Evolutionary conservation across 2,329 filamentous ascomycete species (phyloP), one percentile per base, ranked within the genome.

Genomic region (Pseudocercospora cruenta): DNA sequence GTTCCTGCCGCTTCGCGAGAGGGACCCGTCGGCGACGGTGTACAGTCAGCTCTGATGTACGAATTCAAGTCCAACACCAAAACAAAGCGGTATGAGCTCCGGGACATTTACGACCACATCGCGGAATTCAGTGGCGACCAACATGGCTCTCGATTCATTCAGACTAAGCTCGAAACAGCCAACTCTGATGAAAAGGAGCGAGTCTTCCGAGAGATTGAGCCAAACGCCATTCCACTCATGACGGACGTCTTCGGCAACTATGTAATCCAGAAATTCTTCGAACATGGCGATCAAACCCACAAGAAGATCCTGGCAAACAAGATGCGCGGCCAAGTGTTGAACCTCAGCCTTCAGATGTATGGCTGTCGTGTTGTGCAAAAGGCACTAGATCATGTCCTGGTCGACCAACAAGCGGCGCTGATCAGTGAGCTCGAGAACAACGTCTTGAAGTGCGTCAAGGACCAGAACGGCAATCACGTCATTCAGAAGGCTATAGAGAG

Each of bases 201-300:
- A 63, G 87, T 98, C 0, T 98, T 97, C 82, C 84, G 86, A 0
- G 95, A 98, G 78, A 93, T 99, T 54, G 87, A 91, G 72, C 87
- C 89, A 0, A 95, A 99, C 71, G 88, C 91, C 1, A 80, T 96
- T 31, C 93, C 94, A 75, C 82, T 99, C 57, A 97, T 97, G 93
- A 94, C 90, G 54, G 95, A 98, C 77, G 90, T 98, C 0, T 99
- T 97, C 76, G 95, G 95, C 62, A 99, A 99, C 78, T 99, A 98
- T 76, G 95, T 99, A 39, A 94, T 98, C 45, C 95, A 99, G 76
- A 98, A 97, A 78, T 90, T 98, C 76, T 97, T 98, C 69, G 94
- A 98, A 77, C 93, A 98, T 77, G 94, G 95, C 45, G 96, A 93
- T 72, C 94, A 97, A 79, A 86, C 90, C 0, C 95, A 99, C 81